Conservation (phyloP, 192 early-diverging fungal species). For the Funneliformis mosseae region DNA sequence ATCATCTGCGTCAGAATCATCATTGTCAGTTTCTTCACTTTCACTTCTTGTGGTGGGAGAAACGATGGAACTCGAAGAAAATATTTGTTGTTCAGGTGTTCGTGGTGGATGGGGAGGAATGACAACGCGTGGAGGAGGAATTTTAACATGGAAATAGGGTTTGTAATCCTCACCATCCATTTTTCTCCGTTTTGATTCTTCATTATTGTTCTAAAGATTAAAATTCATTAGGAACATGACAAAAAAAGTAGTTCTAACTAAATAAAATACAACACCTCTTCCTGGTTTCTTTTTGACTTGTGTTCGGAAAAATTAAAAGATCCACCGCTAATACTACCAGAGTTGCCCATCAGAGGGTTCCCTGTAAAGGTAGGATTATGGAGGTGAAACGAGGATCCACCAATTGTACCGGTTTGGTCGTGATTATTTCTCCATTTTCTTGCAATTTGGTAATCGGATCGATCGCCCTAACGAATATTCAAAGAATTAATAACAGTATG, state of each 20-base stretch:
- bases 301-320: neutral
- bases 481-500: constrained; percentile 7
- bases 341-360: neutral
- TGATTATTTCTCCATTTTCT: neutral
- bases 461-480: constrained; percentile 11
- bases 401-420: neutral
- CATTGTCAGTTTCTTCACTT: neutral
- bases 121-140: too few relatives aligned
- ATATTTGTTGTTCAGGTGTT: neutral
- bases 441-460: constrained; percentile 7
- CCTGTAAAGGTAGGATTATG: constrained; percentile 7
- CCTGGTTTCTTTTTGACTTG: too few relatives aligned
- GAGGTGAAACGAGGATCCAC: neutral
- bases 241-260: too few relatives aligned
- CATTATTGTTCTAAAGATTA: too few relatives aligned
- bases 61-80: neutral
- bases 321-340: neutral
- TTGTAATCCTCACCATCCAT: too few relatives aligned
- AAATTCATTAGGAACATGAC: too few relatives aligned
- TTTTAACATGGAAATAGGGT: too few relatives aligned
- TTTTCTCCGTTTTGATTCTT: too few relatives aligned
- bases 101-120: neutral
- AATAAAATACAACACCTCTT: too few relatives aligned
- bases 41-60: neutral
- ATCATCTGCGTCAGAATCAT: neutral